phyloP scores from a whole-genome alignment of 2,329 filamentous ascomycete genomes.

The Colletotrichum tamarilloi region DNA sequence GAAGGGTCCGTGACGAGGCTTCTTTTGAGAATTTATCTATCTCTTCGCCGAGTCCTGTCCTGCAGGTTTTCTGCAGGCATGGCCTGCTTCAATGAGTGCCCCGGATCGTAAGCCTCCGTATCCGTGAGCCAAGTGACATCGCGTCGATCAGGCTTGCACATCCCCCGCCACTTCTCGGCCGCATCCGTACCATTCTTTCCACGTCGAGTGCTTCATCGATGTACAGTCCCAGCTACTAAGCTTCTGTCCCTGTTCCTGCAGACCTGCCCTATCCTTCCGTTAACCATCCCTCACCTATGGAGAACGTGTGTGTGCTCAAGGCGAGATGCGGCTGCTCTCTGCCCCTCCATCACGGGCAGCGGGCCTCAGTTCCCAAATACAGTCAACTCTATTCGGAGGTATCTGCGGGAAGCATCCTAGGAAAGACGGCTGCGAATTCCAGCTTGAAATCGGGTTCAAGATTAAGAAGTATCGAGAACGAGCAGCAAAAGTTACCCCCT shows the following conservation, averaged over 20 bases:
- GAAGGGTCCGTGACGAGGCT: neutral
- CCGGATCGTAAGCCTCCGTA: conserved; percentile 23
- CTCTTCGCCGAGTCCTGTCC: neutral
- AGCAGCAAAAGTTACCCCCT: neutral
- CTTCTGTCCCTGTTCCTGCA: neutral
- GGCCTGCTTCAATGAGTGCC: neutral
- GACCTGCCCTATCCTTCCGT: neutral
- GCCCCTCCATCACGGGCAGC: neutral
- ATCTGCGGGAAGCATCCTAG: neutral
- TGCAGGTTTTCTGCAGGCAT: neutral
- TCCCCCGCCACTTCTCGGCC: neutral
- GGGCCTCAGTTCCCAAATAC: neutral
- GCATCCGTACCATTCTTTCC: neutral
- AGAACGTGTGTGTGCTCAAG: neutral
- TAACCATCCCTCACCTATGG: neutral
- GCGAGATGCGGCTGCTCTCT: neutral
- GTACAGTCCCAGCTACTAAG: no score
- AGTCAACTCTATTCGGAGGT: neutral
- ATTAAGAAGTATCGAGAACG: neutral
- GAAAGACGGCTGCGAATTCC: neutral
- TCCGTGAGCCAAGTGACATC: neutral
- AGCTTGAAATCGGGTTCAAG: neutral
- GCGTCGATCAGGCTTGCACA: conserved; percentile 2
- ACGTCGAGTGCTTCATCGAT: neutral
- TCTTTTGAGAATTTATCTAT: neutral